Base-by-base conservation (phyloP, 2,329 filamentous ascomycete genomes). In the Aspergillus neotritici region DNA sequence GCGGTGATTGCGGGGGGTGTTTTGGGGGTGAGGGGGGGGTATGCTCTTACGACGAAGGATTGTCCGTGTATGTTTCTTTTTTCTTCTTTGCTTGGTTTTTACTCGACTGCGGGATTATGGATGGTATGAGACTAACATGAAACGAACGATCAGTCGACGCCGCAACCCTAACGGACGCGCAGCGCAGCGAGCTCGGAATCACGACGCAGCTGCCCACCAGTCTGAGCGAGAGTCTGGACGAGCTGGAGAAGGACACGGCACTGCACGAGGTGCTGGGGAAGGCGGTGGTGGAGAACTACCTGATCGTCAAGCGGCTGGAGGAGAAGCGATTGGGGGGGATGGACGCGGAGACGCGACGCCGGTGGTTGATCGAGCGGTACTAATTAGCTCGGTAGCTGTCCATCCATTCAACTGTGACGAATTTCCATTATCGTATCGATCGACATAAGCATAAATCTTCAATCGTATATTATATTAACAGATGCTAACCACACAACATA, bases 1-100 rank as follows among this genome's bases (percentile, higher is more conserved):
- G 80, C 79, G 0, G 58, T 88, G 0, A 57, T 88, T 0, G 73
- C 72, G 0, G 78, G 78, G 0, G 85, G 85, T 0, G 64, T 77
- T 0, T 48, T 73, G 1, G 84, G 84, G 0, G 52, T 87, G 2
- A 46, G 56, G 5, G 43, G 52, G 21, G 48, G 54, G 1, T 37
- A 51, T 21, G 38, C 50, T 3, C 50, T 69, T 15, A 55, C 50
- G 2, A 43, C 57, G 28, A 52, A 61, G 38, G 64, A 69, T 42
- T 69, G 66, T 46, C 36, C 42, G 29, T 54, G 61, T 65, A 52
- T 45, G 58, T 49, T 29, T n/a, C n/a, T 34, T 10, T 12, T 29
- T 41, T 3, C 11, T 31, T 13, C 12, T 30, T 13, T 36, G 4
- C 10, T 34, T 9, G 11, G 32, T 31, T 14, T 14, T 31, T 34